Conservation (phyloP, 257 asterid genomes). For the Scutellaria galericulata region DNA sequence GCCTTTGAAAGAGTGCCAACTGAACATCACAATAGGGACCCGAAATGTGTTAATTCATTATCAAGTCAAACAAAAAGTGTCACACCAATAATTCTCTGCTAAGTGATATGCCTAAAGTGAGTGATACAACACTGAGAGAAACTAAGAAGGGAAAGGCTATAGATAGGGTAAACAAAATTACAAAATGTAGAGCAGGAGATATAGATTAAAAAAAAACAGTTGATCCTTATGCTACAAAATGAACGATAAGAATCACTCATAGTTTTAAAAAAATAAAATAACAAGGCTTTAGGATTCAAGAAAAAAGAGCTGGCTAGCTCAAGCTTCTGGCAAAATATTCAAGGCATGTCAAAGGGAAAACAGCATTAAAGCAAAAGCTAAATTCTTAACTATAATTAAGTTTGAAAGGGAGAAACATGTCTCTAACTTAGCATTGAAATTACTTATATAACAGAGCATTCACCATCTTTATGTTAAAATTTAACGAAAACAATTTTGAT, state of each 20-base stretch:
- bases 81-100: constrained; percentile 14
- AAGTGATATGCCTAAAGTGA: constrained; percentile 25
- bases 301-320: neutral
- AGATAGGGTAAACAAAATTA: constrained; percentile 1
- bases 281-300: constrained; percentile 3
- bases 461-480: constrained; percentile 17
- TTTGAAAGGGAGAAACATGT: neutral
- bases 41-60: constrained; percentile 34
- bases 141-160: neutral
- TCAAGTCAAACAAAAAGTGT: constrained; percentile 28
- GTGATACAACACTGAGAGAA: constrained; percentile 1
- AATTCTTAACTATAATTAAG: constrained; percentile 1
- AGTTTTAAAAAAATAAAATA: neutral
- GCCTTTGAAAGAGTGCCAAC: constrained; percentile 58
- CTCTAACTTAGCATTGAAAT: neutral
- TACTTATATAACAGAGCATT: neutral
- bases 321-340: constrained; percentile 20
- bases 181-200: too few relatives aligned
- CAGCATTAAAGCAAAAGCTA: neutral
- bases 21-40: constrained; percentile 44
- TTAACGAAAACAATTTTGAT: constrained; percentile 1
- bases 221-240: constrained; percentile 14
- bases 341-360: constrained; percentile 11
- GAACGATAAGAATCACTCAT: constrained; percentile 17
- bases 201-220: too few relatives aligned